Evolutionary conservation across 495 filamentous ascomycete genomes (phyloP), one percentile per base, ranked within the genome.

Genomic region (Daldinia caldariorum): DNA sequence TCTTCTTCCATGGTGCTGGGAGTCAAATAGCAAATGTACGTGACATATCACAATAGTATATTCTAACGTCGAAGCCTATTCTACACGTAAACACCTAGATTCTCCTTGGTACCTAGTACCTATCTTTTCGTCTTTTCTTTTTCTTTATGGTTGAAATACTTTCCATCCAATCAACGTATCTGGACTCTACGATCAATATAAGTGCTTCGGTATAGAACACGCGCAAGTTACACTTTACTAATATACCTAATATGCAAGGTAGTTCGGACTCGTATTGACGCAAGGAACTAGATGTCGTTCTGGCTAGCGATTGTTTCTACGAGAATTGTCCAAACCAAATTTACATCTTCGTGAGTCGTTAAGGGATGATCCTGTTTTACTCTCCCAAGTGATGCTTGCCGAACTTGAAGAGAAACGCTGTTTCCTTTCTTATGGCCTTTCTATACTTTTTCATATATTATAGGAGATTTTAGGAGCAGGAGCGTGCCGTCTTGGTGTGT

Each of bases 281-380:
- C 39, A 35, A 37, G 10, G 14, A 32, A 34, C 37, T 47, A 56
- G 18, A 26, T n/a, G 32, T 47, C 22, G 58, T 54, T 59, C 22
- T 60, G 16, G 63, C 12, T 67, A 18, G 20, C 20, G 1, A 18
- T 37, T 22, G 55, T 34, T 31, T 32, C 47, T 14, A 7, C 18
- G 31, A 55, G 26, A 31, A 50, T 64, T 39, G 20, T 72, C 56
- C 56, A 61, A 26, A 49, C 56, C 56, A 61, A 26, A 49, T 37
- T 39, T 31, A 29, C 51, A 41, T 35, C 37, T 39, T 39, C 35
- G 55, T 43, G 1, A 32, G 34, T 6, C 34, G 31, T 61, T 29
- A 45, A 34, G 3, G 39, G 53, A 13, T 16, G 2, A 4, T 18
- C 29, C 3, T 41, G 29, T 56, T 13, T 45, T 35, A 41, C 32